Conservation (phyloP, 2,329 filamentous ascomycete genomes). For the Penicillium janthinellum region DNA sequence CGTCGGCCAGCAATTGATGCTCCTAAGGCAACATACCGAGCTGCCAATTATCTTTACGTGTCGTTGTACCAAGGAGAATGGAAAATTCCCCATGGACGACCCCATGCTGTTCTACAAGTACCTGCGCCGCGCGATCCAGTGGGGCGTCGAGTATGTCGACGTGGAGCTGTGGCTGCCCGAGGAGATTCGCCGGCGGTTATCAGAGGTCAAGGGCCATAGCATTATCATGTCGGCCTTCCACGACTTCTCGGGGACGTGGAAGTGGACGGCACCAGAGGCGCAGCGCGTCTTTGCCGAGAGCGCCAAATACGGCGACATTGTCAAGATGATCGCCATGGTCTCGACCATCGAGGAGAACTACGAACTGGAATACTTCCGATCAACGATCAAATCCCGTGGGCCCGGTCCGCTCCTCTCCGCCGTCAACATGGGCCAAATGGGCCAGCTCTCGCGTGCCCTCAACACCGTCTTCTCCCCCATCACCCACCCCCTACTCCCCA, state of each 20-base stretch:
- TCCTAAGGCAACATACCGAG: slow-evolving; percentile 78
- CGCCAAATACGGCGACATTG: slow-evolving; percentile 75
- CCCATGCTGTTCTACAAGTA: slow-evolving; percentile 75
- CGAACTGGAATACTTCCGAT: slow-evolving; percentile 85
- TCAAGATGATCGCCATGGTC: slow-evolving; percentile 88
- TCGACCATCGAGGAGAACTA: slow-evolving; percentile 84
- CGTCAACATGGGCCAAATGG: slow-evolving; percentile 84
- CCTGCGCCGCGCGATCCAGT: slow-evolving; percentile 80
- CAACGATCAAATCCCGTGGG: slow-evolving; percentile 68
- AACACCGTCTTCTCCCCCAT: slow-evolving; percentile 88
- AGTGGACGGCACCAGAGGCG: slow-evolving; percentile 75
- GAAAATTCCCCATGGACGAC: slow-evolving; percentile 80
- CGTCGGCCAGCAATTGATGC: slow-evolving; percentile 83
- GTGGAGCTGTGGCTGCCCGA: slow-evolving; percentile 87
- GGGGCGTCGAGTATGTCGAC: slow-evolving; percentile 88
- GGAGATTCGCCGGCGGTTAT: slow-evolving; percentile 67
- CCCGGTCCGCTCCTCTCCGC: slow-evolving; percentile 76
- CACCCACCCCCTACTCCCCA: slow-evolving; percentile 79
- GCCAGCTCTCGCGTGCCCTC: slow-evolving; percentile 78
- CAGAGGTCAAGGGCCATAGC: slow-evolving; percentile 72
- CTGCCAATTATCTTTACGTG: slow-evolving; percentile 90
- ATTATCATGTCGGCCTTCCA: slow-evolving; percentile 92
- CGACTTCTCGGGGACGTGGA: slow-evolving; percentile 81
- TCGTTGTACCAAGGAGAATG: slow-evolving; percentile 78
- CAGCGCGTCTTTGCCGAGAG: slow-evolving; percentile 72